Percentiles rank a stretch among this genome's conserved stretches.
phyloP scores from a whole-genome alignment of 371 early-diverging fungal genomes.

The Mortierella sp. region DNA sequence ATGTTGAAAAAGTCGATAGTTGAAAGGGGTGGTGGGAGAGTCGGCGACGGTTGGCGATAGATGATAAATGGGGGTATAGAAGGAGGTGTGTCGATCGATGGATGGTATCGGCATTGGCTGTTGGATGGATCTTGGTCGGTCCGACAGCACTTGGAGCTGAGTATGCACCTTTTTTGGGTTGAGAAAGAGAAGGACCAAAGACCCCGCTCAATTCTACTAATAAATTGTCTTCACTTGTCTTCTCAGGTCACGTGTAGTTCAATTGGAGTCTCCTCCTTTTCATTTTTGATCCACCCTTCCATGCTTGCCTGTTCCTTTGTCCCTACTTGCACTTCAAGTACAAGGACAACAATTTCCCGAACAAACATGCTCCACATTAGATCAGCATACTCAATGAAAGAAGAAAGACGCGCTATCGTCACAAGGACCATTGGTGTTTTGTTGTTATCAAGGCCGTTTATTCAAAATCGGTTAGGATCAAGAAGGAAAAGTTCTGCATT shows the following conservation, averaged over 20 bases:
- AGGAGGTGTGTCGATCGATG: conserved; percentile 22
- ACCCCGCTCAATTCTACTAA: neutral
- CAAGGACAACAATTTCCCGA: neutral
- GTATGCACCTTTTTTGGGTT: conserved; percentile 36
- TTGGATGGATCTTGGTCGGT: conserved; percentile 17
- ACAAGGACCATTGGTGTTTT: neutral
- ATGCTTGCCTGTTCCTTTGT: neutral
- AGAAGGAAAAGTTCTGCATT: conserved; percentile 16
- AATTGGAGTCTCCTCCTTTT: neutral
- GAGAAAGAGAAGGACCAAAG: conserved; percentile 46
- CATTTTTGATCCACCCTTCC: neutral
- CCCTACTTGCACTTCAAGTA: neutral
- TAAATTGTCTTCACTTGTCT: neutral
- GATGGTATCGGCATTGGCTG: conserved; percentile 18
- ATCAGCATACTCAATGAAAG: neutral
- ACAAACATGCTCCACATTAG: neutral
- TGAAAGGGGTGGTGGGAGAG: neutral
- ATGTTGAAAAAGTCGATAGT: too few relatives aligned
- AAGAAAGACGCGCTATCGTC: neutral
- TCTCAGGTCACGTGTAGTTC: neutral
- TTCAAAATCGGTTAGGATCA: conserved; percentile 27
- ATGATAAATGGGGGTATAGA: neutral
- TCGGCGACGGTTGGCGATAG: neutral
- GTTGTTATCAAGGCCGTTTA: conserved; percentile 27
- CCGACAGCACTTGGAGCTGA: conserved; percentile 10